These are phyloP conservation scores for Plenodomus biglobosus DNA, from an alignment of 2,329 filamentous ascomycete genomes.

Conservation along the genomic window DNA sequence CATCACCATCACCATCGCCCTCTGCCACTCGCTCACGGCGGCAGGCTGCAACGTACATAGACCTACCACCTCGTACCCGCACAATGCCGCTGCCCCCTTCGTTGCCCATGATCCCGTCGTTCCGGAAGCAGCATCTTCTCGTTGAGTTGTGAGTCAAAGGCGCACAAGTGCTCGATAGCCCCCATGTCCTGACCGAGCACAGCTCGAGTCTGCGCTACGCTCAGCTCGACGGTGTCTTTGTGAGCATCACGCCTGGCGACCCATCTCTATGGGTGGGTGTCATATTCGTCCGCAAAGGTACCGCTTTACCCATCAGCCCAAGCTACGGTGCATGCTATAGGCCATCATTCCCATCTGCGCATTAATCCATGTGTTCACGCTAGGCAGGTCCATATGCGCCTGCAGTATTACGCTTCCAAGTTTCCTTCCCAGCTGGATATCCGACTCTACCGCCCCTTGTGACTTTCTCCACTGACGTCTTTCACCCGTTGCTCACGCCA, in stretches of 20 bases:
- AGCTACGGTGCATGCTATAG: not conserved
- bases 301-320: conserved; percentile 20
- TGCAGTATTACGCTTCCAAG: conserved; percentile 84
- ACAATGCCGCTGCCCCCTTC: conserved; percentile 30
- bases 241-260: conserved; percentile 80
- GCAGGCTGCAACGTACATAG: too few species aligned
- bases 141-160: conserved; percentile 71
- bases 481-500: conserved; percentile 89
- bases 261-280: conserved; percentile 86
- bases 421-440: conserved; percentile 81
- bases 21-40: not conserved
- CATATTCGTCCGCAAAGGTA: conserved; percentile 87
- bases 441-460: conserved; percentile 79
- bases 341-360: not conserved
- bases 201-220: conserved; percentile 80
- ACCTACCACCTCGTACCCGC: conserved; percentile 5
- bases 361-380: conserved; percentile 23
- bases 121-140: conserved; percentile 75
- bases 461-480: conserved; percentile 89
- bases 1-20: not conserved
- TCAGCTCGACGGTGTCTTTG: conserved; percentile 83
- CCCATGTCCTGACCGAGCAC: conserved; percentile 28
- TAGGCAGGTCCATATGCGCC: conserved; percentile 79
- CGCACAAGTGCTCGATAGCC: conserved; percentile 14
- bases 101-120: conserved; percentile 43